Evolutionary conservation across 73 alveolate species (phyloP), one percentile per base, ranked within the genome.

Genomic region (Blepharisma japonicum): DNA sequence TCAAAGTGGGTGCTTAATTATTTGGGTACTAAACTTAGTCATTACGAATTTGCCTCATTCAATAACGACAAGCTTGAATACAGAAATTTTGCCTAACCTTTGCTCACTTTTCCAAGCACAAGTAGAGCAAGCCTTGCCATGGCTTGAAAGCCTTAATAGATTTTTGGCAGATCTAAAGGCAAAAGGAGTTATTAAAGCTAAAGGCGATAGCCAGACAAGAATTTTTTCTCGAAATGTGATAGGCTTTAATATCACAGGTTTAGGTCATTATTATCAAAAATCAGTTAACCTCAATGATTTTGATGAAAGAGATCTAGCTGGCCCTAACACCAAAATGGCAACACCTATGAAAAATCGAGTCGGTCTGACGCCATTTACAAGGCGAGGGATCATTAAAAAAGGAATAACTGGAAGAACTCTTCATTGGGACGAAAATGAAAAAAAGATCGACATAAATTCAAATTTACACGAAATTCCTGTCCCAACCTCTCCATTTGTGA

Each of bases 291-390:
- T 14, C 14, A 25, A 25, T 25, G 46, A 61, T 20, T 18, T 61
- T 61, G 74, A 61, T 5, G 74, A 61, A 61, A n/a, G 74, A 20
- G 74, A 61, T 25, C 46, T 61, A 39, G 0, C 23, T 1, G 14
- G 14, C 14, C 39, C 23, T 20, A 61, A 5, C 18, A n/a, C 14
- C 14, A 61, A 61, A 25, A 61, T 61, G 2, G 18, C 47, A 9
- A 61, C 74, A 8, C 74, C 74, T 14, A n/a, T 14, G 47, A 61
- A 61, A 61, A n/a, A n/a, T 8, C 14, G 74, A 25, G 2, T n/a
- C 0, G 11, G 14, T 14, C 3, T 32, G 42, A 32, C 42, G 0
- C 42, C 42, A 32, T 32, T 32, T 32, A 32, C 42, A 32, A 32
- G 42, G 42, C 0, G 74, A 25, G 49, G 14, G 3, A 61, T 8